Evolutionary conservation across 768 basidiomycete genomes (phyloP).

Genomic region (Rhizopogon salebrosus): DNA sequence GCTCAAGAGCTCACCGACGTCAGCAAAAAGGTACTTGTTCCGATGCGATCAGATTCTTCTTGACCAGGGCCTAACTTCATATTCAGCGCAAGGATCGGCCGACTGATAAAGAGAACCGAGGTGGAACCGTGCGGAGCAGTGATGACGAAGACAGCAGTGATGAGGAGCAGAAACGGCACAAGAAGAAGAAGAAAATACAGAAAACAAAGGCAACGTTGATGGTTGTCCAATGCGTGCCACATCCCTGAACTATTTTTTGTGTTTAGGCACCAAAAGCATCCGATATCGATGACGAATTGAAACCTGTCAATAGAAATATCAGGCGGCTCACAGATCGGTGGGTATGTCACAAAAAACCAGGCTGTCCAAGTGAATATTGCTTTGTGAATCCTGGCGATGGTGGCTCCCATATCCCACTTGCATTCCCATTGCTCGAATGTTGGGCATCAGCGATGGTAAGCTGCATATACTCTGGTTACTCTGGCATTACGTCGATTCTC

Average conservation of each 20-base stretch:
- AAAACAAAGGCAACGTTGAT: neutral
- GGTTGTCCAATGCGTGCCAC: neutral
- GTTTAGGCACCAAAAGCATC: neutral
- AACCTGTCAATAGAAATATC: neutral
- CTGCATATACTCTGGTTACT: too few species aligned
- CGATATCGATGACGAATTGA: neutral
- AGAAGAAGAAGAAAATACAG: neutral
- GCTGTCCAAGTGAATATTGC: neutral
- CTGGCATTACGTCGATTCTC: too few species aligned
- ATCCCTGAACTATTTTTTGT: too few species aligned
- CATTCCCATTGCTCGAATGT: neutral
- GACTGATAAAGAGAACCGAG: too few species aligned
- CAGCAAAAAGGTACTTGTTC: neutral
- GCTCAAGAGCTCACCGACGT: neutral
- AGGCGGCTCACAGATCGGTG: neutral
- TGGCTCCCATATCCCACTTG: neutral
- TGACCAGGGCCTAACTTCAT: too few species aligned
- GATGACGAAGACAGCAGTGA: neutral
- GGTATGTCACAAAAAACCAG: neutral
- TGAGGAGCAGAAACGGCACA: neutral
- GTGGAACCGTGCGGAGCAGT: too few species aligned
- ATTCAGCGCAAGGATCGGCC: too few species aligned
- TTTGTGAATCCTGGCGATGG: neutral
- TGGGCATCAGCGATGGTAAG: constrained; percentile 1
- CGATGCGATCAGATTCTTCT: too few species aligned